Percentiles rank a stretch among this genome's conserved stretches.
These are phyloP conservation scores for Otatea glauca DNA, from an alignment of 176 grass and related monocot species.

Conservation along the genomic window DNA sequence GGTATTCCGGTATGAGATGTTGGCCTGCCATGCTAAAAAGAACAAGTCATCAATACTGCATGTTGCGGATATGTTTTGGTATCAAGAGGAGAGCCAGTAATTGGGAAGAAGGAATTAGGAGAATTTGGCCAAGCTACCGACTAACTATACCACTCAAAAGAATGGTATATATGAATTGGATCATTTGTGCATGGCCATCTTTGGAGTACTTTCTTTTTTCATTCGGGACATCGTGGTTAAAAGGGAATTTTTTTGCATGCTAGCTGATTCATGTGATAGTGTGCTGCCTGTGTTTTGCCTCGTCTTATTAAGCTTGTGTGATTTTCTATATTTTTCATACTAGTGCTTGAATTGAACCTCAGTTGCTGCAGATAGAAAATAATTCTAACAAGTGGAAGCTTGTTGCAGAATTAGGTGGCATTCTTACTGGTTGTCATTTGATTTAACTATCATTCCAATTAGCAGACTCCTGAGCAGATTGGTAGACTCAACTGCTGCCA, in stretches of 20 bases:
- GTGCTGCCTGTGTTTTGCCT: slow-evolving; percentile 21
- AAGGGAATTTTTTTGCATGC: neutral
- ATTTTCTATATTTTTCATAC: slow-evolving; percentile 34
- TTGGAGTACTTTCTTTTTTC: neutral
- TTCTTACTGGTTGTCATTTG: slow-evolving; percentile 72
- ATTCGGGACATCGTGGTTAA: neutral
- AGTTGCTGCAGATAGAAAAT: slow-evolving; percentile 64
- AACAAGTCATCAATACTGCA: neutral
- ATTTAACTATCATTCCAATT: slow-evolving; percentile 65
- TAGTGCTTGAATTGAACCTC: slow-evolving; percentile 48
- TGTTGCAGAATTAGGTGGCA: slow-evolving; percentile 84
- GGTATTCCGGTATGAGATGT: neutral
- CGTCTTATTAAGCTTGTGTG: slow-evolving; percentile 4
- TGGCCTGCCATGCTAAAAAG: neutral
- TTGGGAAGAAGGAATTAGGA: neutral
- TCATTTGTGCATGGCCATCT: slow-evolving; percentile 23
- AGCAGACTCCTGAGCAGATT: slow-evolving; percentile 57
- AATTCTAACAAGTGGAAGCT: slow-evolving; percentile 74
- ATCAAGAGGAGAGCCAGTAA: neutral
- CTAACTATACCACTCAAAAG: neutral
- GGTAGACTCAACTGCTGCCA: slow-evolving; percentile 56
- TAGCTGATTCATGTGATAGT: slow-evolving; percentile 17
- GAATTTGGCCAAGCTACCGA: neutral
- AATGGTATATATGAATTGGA: neutral
- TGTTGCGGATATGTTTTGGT: neutral